phyloP scores from a whole-genome alignment of 305 asterid genomes.

The Fraxinus xanthoxyloides region DNA sequence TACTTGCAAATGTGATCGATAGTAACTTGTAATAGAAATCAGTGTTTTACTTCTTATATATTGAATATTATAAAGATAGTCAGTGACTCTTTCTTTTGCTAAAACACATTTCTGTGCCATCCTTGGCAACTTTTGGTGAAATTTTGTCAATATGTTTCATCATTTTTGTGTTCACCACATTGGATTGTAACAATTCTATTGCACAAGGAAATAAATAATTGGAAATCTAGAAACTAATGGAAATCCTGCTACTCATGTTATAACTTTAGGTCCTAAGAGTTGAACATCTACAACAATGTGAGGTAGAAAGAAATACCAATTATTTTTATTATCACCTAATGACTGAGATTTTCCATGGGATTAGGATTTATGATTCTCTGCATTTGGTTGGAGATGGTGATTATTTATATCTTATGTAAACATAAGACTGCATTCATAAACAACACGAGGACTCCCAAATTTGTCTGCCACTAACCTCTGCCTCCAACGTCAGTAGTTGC shows the following conservation, averaged over 20 bases:
- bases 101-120: background rate
- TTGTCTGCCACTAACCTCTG: background rate
- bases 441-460: background rate
- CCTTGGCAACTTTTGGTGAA: background rate
- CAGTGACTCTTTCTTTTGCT: background rate
- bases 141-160: background rate
- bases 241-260: background rate
- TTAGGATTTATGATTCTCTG: background rate
- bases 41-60: background rate
- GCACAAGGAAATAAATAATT: background rate
- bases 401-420: background rate
- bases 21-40: background rate
- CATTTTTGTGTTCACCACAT: background rate
- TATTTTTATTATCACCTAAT: background rate
- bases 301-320: background rate
- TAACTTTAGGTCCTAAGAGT: background rate
- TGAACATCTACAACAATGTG: background rate
- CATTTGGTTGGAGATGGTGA: background rate
- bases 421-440: background rate
- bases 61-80: background rate
- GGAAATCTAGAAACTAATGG: background rate
- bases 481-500: background rate
- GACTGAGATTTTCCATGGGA: background rate
- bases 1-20: background rate
- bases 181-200: background rate